Percentiles rank a stretch among this genome's conserved stretches.
These are phyloP conservation scores for Umbelopsis isabellina DNA, from an alignment of 192 early-diverging fungal species.

Conservation along the genomic window DNA sequence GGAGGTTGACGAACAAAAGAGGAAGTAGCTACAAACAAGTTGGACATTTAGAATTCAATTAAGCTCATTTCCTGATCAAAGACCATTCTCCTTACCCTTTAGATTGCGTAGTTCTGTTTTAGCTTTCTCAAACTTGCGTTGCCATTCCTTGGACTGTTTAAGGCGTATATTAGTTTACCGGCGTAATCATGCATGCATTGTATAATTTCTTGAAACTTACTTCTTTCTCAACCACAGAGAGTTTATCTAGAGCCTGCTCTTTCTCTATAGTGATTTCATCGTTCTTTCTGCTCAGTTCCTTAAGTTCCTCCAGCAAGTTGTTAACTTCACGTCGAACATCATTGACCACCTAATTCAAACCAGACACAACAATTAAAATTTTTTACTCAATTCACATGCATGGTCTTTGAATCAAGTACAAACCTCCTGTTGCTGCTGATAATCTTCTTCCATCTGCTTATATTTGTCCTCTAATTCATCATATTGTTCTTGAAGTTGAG, in stretches of 20 bases:
- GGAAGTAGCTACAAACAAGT: conserved; percentile 31
- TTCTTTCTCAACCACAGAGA: conserved; percentile 52
- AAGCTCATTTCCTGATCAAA: too few species aligned
- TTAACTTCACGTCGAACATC: conserved; percentile 72
- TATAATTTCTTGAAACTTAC: conserved; percentile 24
- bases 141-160: conserved; percentile 43
- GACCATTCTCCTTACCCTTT: conserved; percentile 41
- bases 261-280: conserved; percentile 59
- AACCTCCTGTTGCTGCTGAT: conserved; percentile 74
- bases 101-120: conserved; percentile 54
- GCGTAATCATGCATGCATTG: too few species aligned
- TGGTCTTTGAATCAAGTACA: background rate
- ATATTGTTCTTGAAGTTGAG: conserved; percentile 17
- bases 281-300: conserved; percentile 59
- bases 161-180: conserved; percentile 33
- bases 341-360: conserved; percentile 57
- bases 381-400: background rate
- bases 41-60: background rate
- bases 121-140: conserved; percentile 53
- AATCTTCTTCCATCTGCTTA: conserved; percentile 71
- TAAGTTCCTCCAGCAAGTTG: conserved; percentile 71
- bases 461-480: conserved; percentile 60
- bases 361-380: conserved; percentile 1
- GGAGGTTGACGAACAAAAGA: conserved; percentile 50
- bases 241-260: conserved; percentile 48